Evolutionary conservation across 2,329 filamentous ascomycete species (phyloP).

Genomic region (Dactylellina parvicollis): DNA sequence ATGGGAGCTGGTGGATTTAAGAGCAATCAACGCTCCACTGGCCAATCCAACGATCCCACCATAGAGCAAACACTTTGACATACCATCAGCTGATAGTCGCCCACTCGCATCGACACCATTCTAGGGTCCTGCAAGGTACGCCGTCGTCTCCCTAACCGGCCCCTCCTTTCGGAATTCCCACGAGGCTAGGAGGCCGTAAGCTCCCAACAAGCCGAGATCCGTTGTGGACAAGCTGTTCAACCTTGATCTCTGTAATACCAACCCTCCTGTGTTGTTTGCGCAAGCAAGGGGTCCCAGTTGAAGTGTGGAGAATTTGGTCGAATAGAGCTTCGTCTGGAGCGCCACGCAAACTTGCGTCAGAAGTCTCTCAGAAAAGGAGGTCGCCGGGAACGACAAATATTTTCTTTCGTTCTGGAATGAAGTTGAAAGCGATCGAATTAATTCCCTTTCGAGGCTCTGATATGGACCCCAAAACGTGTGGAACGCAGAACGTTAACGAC

Average conservation of each 20-base stretch:
- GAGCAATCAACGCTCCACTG: conserved; percentile 6
- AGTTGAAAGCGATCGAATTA: not conserved
- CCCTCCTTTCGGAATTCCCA: conserved; percentile 5
- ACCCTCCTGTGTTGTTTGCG: conserved; percentile 40
- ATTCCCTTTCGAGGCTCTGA: not conserved
- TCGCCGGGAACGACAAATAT: conserved; percentile 9
- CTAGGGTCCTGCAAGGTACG: conserved; percentile 41
- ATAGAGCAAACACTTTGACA: conserved; percentile 39
- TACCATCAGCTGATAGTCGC: conserved; percentile 24
- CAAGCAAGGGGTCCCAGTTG: conserved; percentile 22
- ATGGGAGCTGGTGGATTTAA: not conserved
- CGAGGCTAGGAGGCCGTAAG: not conserved
- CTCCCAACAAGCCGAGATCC: not conserved
- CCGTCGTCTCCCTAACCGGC: not conserved
- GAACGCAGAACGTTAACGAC: not conserved
- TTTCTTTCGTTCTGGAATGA: conserved; percentile 2
- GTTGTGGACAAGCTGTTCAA: not conserved
- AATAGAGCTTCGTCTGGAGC: conserved; percentile 25
- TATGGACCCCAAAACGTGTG: not conserved
- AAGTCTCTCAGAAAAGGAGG: conserved; percentile 3
- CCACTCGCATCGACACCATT: conserved; percentile 10
- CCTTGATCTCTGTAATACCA: not conserved
- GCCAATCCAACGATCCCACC: conserved; percentile 6
- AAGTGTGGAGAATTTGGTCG: conserved; percentile 31
- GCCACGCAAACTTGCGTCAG: conserved; percentile 31